Percentiles rank a stretch among this genome's conserved stretches.
Evolutionary conservation across 495 filamentous ascomycete genomes (phyloP).

Genomic region (Aspergillus leporis): DNA sequence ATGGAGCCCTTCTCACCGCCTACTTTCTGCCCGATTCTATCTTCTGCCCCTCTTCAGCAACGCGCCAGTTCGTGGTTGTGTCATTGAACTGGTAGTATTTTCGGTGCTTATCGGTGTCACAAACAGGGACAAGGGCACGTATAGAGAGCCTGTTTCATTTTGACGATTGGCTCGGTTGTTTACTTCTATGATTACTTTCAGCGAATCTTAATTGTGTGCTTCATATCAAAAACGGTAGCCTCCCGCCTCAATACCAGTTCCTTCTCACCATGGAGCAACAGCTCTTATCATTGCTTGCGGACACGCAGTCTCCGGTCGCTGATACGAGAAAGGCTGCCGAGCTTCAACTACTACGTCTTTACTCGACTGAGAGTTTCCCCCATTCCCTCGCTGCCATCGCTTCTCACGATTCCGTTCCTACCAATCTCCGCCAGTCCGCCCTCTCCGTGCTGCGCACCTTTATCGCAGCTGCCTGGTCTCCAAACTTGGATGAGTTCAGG

Average conservation of each 20-base stretch:
- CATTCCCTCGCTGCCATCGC: slow-evolving; percentile 77
- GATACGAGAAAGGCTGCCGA: slow-evolving; percentile 78
- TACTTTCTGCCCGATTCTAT: slow-evolving; percentile 18
- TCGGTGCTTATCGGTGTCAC: background rate
- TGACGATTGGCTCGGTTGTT: background rate
- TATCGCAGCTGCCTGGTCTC: slow-evolving; percentile 77
- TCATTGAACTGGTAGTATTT: background rate
- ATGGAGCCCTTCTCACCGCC: slow-evolving; percentile 9
- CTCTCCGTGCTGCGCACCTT: slow-evolving; percentile 78
- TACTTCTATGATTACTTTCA: background rate
- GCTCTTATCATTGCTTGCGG: slow-evolving; percentile 74
- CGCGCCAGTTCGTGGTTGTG: slow-evolving; percentile 12
- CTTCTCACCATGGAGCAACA: slow-evolving; percentile 73
- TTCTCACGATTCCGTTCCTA: slow-evolving; percentile 64
- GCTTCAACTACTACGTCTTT: slow-evolving; percentile 66
- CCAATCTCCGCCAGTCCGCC: slow-evolving; percentile 78
- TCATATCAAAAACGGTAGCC: slow-evolving; percentile 7
- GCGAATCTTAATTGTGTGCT: background rate
- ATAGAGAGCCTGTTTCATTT: background rate
- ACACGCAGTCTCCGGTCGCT: slow-evolving; percentile 71
- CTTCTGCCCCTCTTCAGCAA: slow-evolving; percentile 14
- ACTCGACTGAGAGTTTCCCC: slow-evolving; percentile 69
- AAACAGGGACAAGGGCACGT: background rate
- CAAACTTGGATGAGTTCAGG: slow-evolving; percentile 64
- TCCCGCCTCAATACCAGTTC: slow-evolving; percentile 2